Conservation (phyloP, 768 basidiomycete species). For the Termitomyces sp. region DNA sequence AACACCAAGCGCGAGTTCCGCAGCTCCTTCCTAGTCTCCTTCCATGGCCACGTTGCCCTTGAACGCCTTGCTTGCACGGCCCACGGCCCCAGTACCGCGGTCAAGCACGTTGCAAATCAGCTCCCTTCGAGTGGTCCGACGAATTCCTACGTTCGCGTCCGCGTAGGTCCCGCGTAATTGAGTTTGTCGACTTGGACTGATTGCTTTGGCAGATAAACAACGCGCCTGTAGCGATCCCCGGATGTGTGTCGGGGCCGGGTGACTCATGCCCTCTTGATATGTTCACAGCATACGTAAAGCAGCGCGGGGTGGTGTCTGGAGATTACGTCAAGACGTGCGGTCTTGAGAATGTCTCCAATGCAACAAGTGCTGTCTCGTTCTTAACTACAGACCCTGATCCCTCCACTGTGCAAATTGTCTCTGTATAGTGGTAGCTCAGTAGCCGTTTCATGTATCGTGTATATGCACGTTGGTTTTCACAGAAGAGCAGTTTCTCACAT, state of each 20-base stretch:
- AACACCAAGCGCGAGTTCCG: conserved; percentile 29
- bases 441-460: no score
- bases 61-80: conserved; percentile 31
- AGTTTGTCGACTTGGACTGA: background rate
- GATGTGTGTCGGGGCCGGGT: conserved; percentile 33
- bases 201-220: conserved; percentile 23
- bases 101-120: conserved; percentile 14
- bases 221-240: conserved; percentile 34
- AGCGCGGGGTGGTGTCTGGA: conserved; percentile 22
- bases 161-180: conserved; percentile 16
- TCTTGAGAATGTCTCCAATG: conserved; percentile 18
- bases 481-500: background rate
- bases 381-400: conserved; percentile 15
- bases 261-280: conserved; percentile 27
- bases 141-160: conserved; percentile 27
- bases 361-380: conserved; percentile 19
- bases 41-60: conserved; percentile 34
- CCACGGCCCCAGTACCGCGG: background rate
- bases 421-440: background rate
- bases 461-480: background rate
- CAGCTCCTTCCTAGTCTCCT: conserved; percentile 32
- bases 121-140: conserved; percentile 3
- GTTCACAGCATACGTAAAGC: conserved; percentile 26
- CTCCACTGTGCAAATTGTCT: conserved; percentile 2
- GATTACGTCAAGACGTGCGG: conserved; percentile 33